These are phyloP conservation scores for Tetradesmus lagerheimii DNA, from an alignment of 139 green algal species.

Conservation along the genomic window DNA sequence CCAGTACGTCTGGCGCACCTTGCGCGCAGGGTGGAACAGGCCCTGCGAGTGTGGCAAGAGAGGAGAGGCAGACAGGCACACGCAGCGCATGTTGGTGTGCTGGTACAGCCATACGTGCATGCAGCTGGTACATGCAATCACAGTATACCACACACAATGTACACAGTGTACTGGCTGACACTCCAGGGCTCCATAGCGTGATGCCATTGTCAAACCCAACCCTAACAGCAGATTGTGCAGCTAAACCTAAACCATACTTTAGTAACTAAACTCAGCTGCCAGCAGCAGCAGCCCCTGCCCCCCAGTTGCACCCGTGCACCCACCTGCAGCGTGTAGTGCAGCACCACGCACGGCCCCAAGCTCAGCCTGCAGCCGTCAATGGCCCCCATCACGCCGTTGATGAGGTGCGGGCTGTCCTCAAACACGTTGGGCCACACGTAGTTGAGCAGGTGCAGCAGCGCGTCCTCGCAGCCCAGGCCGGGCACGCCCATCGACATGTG, in stretches of 20 bases:
- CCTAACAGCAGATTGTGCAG: neutral
- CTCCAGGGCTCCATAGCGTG: no score
- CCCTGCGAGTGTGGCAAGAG: constrained; percentile 61
- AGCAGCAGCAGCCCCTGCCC: neutral
- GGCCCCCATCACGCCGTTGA: constrained; percentile 93
- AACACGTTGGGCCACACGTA: constrained; percentile 99
- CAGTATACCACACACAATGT: no score
- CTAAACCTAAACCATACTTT: no score
- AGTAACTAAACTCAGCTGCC: no score
- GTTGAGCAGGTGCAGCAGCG: constrained; percentile 97
- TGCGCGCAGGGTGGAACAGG: constrained; percentile 95
- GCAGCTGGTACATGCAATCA: no score
- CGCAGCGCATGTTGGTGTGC: neutral
- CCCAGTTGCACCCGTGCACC: neutral
- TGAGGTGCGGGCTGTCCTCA: constrained; percentile 95
- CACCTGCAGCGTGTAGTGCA: constrained; percentile 92
- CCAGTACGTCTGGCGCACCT: constrained; percentile 97
- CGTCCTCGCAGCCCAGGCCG: constrained; percentile 97
- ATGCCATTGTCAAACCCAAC: no score
- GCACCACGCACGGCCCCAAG: constrained; percentile 87
- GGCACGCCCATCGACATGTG: constrained; percentile 93
- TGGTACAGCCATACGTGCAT: no score
- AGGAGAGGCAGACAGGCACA: neutral
- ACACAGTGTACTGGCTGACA: no score
- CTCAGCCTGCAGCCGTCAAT: constrained; percentile 93